phyloP scores from a whole-genome alignment of 805 yeast species.

The Teunomyces atbi region DNA sequence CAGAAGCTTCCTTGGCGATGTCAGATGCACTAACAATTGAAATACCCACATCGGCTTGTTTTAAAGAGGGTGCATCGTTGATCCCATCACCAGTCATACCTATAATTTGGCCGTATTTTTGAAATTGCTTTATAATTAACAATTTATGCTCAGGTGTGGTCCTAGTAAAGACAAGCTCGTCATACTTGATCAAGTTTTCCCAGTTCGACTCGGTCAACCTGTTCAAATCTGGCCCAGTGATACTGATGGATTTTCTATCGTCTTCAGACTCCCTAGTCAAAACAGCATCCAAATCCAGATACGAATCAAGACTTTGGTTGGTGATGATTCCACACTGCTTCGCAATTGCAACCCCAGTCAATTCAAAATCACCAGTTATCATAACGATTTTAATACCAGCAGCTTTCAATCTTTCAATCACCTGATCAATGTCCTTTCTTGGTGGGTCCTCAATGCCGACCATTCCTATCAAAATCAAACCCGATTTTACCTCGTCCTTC shows the following conservation, averaged over 20 bases:
- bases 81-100: constrained; percentile 41
- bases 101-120: constrained; percentile 25
- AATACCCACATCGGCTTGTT: constrained; percentile 35
- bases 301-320: constrained; percentile 18
- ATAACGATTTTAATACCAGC: constrained; percentile 44
- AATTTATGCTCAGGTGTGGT: constrained; percentile 53
- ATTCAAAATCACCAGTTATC: constrained; percentile 55
- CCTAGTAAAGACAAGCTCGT: constrained; percentile 41
- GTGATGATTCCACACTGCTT: constrained; percentile 39
- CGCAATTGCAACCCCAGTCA: constrained; percentile 52
- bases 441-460: constrained; percentile 47
- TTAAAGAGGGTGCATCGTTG: constrained; percentile 35
- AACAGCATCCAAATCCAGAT: constrained; percentile 14
- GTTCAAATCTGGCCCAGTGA: constrained; percentile 33
- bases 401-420: constrained; percentile 27
- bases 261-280: constrained; percentile 9
- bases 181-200: constrained; percentile 33
- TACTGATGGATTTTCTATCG: constrained; percentile 24
- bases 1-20: constrained; percentile 39
- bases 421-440: constrained; percentile 32
- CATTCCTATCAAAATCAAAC: constrained; percentile 34
- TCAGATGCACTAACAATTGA: constrained; percentile 29
- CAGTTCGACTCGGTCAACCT: constrained; percentile 38
- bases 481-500: constrained; percentile 13
- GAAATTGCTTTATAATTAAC: constrained; percentile 47